Percentiles rank a stretch among this genome's conserved stretches.
phyloP scores from a whole-genome alignment of 2,329 filamentous ascomycete genomes.

The Venturia oleaginea region DNA sequence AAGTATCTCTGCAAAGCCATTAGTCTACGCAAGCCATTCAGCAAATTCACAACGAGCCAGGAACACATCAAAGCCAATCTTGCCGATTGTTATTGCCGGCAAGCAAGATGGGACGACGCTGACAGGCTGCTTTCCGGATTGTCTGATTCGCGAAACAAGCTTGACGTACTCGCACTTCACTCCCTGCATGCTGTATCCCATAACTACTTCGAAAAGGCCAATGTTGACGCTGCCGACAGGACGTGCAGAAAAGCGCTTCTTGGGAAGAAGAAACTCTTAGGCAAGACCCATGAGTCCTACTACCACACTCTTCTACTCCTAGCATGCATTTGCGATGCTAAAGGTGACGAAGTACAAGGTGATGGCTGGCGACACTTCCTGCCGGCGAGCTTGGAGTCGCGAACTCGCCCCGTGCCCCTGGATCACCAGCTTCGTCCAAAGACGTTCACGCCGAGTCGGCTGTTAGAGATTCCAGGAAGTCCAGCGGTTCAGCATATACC shows the following conservation, averaged over 20 bases:
- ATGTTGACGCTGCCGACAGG: neutral
- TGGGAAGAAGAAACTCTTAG: slow-evolving; percentile 6
- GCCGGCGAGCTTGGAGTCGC: neutral
- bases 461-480: neutral
- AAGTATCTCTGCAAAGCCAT: neutral
- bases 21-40: neutral
- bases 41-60: neutral
- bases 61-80: neutral
- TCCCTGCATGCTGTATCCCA: neutral
- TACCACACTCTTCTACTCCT: neutral
- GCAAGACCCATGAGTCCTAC: slow-evolving; percentile 2
- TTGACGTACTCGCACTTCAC: neutral
- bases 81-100: neutral
- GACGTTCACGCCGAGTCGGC: neutral
- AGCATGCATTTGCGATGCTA: neutral
- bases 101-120: neutral
- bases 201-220: neutral
- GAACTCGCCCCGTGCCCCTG: neutral
- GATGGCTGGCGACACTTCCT: neutral
- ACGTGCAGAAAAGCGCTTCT: neutral
- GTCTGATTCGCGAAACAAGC: neutral
- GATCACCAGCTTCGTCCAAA: neutral
- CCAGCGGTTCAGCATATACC: neutral
- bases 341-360: neutral
- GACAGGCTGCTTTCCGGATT: neutral